A percentile compares a stretch with the other conserved stretches of the same genome.
phyloP scores from a whole-genome alignment of 306 rosid species.

The Cotoneaster glaucophyllus region DNA sequence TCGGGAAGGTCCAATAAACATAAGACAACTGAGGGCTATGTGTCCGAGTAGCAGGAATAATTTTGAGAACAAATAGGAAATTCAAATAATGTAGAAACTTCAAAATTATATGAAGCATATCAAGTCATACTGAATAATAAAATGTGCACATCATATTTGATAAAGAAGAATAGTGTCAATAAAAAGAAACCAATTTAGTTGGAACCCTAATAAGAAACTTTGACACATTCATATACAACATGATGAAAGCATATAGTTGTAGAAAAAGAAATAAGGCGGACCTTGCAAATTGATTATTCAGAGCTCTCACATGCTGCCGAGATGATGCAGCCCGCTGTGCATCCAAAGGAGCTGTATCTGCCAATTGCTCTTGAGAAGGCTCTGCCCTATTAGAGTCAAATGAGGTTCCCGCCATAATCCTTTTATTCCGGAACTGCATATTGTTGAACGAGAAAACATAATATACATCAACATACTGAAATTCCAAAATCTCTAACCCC shows the following conservation, averaged over 20 bases:
- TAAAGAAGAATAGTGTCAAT: neutral
- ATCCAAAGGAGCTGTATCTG: slow-evolving; percentile 44
- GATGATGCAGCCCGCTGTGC: slow-evolving; percentile 72
- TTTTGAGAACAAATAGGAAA: neutral
- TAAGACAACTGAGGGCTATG: neutral
- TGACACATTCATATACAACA: neutral
- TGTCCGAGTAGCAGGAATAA: neutral
- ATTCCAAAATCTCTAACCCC: neutral
- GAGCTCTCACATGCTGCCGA: slow-evolving; percentile 97
- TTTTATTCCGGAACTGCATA: slow-evolving; percentile 78
- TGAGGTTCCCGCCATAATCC: slow-evolving; percentile 70
- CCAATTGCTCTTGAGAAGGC: slow-evolving; percentile 49
- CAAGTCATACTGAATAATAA: neutral
- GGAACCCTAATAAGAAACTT: neutral
- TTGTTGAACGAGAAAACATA: slow-evolving; percentile 11
- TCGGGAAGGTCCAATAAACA: neutral
- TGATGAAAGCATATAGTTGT: slow-evolving; percentile 6
- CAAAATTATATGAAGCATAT: slow-evolving; percentile 4
- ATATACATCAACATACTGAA: slow-evolving; percentile 18
- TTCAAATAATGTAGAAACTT: neutral
- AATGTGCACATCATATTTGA: neutral
- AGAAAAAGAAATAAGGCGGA: slow-evolving; percentile 29
- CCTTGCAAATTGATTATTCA: slow-evolving; percentile 97
- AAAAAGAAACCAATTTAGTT: neutral
- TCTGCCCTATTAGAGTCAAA: slow-evolving; percentile 72